Conservation (phyloP, 1,284 basidiomycete genomes). For the Leccinum subspadiceum region DNA sequence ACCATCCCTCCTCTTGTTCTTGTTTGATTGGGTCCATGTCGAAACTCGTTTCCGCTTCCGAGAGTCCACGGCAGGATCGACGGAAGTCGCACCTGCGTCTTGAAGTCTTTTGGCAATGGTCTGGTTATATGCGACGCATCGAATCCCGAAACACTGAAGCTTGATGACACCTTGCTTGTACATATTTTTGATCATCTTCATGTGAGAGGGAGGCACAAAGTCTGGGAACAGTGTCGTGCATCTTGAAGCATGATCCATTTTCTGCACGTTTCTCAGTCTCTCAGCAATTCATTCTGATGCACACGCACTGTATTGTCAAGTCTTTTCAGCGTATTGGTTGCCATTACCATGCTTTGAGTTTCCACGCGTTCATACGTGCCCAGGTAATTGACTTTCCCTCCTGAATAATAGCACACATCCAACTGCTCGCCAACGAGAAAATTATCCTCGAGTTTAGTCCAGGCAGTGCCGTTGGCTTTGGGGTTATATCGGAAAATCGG, state of each 20-base stretch:
- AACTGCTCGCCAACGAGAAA: slow-evolving; percentile 19
- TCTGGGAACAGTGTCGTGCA: slow-evolving; percentile 24
- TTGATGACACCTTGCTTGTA: slow-evolving; percentile 30
- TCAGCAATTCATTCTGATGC: neutral
- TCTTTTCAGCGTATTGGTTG: slow-evolving; percentile 9
- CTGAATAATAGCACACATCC: slow-evolving; percentile 20
- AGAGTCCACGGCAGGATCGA: neutral
- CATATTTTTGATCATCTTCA: slow-evolving; percentile 30
- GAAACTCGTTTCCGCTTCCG: slow-evolving; percentile 19
- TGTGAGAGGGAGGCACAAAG: slow-evolving; percentile 26
- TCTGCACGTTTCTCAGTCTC: slow-evolving; percentile 16
- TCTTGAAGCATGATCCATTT: slow-evolving; percentile 11
- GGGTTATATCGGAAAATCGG: slow-evolving; percentile 31
- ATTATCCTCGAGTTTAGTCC: slow-evolving; percentile 11
- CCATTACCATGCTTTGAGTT: slow-evolving; percentile 14
- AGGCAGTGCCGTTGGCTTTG: slow-evolving; percentile 14
- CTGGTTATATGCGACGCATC: slow-evolving; percentile 22
- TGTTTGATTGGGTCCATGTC: neutral
- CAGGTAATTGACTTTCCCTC: slow-evolving; percentile 16
- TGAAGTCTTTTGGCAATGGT: slow-evolving; percentile 17
- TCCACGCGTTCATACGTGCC: slow-evolving; percentile 30
- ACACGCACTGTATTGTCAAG: slow-evolving; percentile 12
- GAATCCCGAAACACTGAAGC: slow-evolving; percentile 28
- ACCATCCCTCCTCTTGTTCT: slow-evolving; percentile 17
- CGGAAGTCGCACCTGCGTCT: neutral